phyloP scores from a whole-genome alignment of 768 basidiomycete genomes.

The Boletus vinaceobasis region DNA sequence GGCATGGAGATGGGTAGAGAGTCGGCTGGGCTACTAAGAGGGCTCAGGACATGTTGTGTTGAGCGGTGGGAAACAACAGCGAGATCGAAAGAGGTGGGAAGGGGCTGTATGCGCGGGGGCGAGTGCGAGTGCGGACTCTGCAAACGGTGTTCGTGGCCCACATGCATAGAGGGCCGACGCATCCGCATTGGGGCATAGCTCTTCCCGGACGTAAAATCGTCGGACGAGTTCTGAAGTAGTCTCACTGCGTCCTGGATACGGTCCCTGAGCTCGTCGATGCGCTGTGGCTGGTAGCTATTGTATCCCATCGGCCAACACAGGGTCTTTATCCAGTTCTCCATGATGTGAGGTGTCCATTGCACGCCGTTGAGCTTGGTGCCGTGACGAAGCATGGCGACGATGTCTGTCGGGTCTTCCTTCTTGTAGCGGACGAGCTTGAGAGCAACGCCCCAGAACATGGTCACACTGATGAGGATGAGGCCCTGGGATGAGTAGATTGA shows the following conservation, averaged over 20 bases:
- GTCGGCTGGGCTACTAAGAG: slow-evolving; percentile 8
- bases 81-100: slow-evolving; percentile 1
- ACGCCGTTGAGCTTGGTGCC: slow-evolving; percentile 50
- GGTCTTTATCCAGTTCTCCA: slow-evolving; percentile 56
- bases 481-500: slow-evolving; percentile 58
- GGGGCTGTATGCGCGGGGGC: not conserved
- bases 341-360: slow-evolving; percentile 50
- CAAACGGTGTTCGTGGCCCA: not conserved
- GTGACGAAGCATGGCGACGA: slow-evolving; percentile 63
- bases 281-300: slow-evolving; percentile 40
- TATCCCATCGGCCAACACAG: slow-evolving; percentile 69
- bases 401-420: slow-evolving; percentile 61
- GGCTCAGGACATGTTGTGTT: slow-evolving; percentile 5
- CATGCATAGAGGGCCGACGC: slow-evolving; percentile 13
- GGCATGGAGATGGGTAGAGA: slow-evolving; percentile 17
- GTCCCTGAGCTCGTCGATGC: slow-evolving; percentile 43
- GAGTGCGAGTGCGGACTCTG: not conserved
- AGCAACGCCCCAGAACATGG: slow-evolving; percentile 70
- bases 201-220: slow-evolving; percentile 10
- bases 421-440: slow-evolving; percentile 69
- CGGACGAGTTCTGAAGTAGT: slow-evolving; percentile 17
- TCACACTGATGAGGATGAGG: slow-evolving; percentile 55
- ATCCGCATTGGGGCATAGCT: not conserved
- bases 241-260: slow-evolving; percentile 55
- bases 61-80: not conserved